Conservation (phyloP, 164 flowering plant genomes). For the Vitis vinifera region DNA sequence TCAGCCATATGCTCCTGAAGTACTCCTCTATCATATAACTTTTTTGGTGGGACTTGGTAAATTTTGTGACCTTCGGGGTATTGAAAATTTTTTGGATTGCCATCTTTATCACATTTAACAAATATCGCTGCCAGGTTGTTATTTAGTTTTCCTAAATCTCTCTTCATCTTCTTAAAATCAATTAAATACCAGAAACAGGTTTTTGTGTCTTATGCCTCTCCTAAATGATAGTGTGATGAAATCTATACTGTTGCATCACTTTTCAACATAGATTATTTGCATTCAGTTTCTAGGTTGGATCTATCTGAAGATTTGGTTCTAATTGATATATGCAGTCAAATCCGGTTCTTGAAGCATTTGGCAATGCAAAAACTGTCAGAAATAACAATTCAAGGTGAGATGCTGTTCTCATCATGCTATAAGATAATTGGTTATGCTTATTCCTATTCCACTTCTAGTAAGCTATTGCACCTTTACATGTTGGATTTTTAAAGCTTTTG, state of each 20-base stretch:
- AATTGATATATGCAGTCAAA: constrained; percentile 63
- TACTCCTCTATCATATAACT: too few relatives aligned
- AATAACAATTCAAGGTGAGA: constrained; percentile 87
- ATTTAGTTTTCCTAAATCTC: too few relatives aligned
- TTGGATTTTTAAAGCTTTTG: not conserved
- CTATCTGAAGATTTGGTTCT: constrained; percentile 11
- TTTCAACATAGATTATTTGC: not conserved
- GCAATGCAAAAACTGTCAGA: constrained; percentile 83
- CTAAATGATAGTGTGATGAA: too few relatives aligned
- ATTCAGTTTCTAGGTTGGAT: constrained; percentile 4
- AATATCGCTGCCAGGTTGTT: too few relatives aligned
- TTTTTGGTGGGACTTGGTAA: too few relatives aligned
- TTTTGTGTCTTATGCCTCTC: not conserved
- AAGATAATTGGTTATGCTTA: not conserved
- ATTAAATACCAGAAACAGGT: too few relatives aligned
- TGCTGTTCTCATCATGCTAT: constrained; percentile 5
- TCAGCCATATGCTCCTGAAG: too few relatives aligned
- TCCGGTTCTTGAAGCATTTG: constrained; percentile 95
- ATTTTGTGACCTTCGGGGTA: too few relatives aligned
- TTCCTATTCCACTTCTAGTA: not conserved
- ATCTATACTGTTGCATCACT: not conserved
- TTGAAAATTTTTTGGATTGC: too few relatives aligned
- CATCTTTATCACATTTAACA: too few relatives aligned
- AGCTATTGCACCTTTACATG: not conserved
- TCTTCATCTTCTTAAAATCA: too few relatives aligned